Evolutionary conservation across 2,329 filamentous ascomycete genomes (phyloP), one percentile per base, ranked within the genome.

Genomic region (Stagonosporopsis tanaceti): DNA sequence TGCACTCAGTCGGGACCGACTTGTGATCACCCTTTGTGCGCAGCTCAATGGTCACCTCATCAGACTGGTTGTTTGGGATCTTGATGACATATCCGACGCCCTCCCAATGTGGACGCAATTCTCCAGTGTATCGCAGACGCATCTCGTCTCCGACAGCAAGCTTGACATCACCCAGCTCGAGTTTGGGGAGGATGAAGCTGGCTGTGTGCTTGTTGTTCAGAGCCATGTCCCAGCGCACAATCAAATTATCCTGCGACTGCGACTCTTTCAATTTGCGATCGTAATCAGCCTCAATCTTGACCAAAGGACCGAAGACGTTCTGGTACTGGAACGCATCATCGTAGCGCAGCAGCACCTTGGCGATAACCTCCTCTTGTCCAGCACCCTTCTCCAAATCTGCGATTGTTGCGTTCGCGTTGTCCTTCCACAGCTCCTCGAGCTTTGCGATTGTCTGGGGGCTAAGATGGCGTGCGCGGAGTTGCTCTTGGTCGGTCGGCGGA

Each of bases 271-370:
- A 84, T 79, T 99, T 98, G 77, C 96, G 94, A 78, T 99, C 95
- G 74, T 99, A 99, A 78, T 99, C 95, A 40, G 95, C 96, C 77
- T 99, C 95, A 78, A 99, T 99, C 81, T 98, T 99, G 70, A 99
- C 96, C 14, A 99, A 83, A 0, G 95, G 95, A 0, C 95, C 95
- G 75, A 99, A 99, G 32, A 98, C 95, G 72, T 98, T 99, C 78
- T 99, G 95, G 70, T 99, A 99, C 73, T 99, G 94, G 76, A 93
- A 99, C 0, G 95, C 93, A 76, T 99, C 95, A 57, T 98, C 95
- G 74, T 99, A 99, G 67, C 93, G 91, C 39, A 98, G 82, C 24
- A 97, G 83, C 7, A 99, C 95, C 1, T 94, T 93, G 15, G 93
- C 89, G 24, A 96, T 96, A 51, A 98, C 95, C 71, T 99, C 95